Evolutionary conservation across 257 asterid genomes (phyloP).

Genomic region (Echium plantagineum): DNA sequence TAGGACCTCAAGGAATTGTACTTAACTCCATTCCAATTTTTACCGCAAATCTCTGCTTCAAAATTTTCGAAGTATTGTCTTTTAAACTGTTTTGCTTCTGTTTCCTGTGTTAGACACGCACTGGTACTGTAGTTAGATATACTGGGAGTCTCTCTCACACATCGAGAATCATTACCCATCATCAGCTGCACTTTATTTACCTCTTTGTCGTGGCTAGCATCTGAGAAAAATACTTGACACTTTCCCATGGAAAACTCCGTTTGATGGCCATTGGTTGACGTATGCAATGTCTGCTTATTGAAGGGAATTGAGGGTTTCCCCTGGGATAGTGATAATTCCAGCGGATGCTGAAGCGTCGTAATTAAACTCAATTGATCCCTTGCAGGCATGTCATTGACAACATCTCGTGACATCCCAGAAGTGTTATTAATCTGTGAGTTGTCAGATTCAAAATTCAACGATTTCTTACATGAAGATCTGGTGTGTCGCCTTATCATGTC

Average conservation of each 20-base stretch:
- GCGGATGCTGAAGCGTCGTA: slow-evolving; percentile 13
- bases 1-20: slow-evolving; percentile 44
- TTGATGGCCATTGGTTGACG: slow-evolving; percentile 16
- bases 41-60: slow-evolving; percentile 32
- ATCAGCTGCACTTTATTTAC: slow-evolving; percentile 22
- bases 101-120: slow-evolving; percentile 28
- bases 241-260: slow-evolving; percentile 38
- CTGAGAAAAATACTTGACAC: slow-evolving; percentile 58
- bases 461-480: slow-evolving; percentile 50
- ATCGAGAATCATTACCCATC: slow-evolving; percentile 14
- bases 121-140: slow-evolving; percentile 30
- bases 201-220: slow-evolving; percentile 58
- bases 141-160: slow-evolving; percentile 22
- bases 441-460: slow-evolving; percentile 42
- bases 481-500: slow-evolving; percentile 14
- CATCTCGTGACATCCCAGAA: slow-evolving; percentile 22
- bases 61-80: slow-evolving; percentile 24
- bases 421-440: slow-evolving; percentile 27
- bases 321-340: slow-evolving; percentile 21
- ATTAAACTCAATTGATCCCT: slow-evolving; percentile 21
- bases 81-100: slow-evolving; percentile 33
- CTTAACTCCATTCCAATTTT: slow-evolving; percentile 25
- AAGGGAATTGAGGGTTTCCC: slow-evolving; percentile 15
- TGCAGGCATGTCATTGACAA: slow-evolving; percentile 4
- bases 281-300: slow-evolving; percentile 19